Evolutionary conservation across 768 basidiomycete species (phyloP).

Genomic region (Tricholoma bakamatsutake): DNA sequence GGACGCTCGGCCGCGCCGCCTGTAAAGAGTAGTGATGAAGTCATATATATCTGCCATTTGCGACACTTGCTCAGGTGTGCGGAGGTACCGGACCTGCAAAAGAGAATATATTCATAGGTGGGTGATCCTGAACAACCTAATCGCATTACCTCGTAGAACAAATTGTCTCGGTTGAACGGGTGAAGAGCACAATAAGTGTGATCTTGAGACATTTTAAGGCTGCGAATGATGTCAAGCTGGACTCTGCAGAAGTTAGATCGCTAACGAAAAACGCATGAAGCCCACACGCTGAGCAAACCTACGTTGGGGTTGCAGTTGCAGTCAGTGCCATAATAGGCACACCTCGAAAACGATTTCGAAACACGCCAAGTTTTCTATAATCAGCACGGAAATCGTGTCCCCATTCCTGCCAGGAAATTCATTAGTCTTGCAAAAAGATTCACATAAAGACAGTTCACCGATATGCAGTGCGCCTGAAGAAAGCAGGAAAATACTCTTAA

Average conservation of each 20-base stretch:
- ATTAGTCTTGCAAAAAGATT: neutral
- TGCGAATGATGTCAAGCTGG: conserved; percentile 65
- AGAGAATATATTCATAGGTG: neutral
- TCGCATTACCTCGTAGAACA: conserved; percentile 70
- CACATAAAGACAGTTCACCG: conserved; percentile 35
- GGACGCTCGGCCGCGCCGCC: conserved; percentile 50
- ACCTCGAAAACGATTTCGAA: conserved; percentile 57
- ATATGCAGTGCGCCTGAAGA: conserved; percentile 74
- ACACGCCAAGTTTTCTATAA: conserved; percentile 65
- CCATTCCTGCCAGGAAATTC: conserved; percentile 57
- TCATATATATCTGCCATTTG: conserved; percentile 63
- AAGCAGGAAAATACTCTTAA: conserved; percentile 1
- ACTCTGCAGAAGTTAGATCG: conserved; percentile 40
- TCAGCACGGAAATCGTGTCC: conserved; percentile 76
- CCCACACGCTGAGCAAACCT: conserved; percentile 15
- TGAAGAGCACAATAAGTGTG: conserved; percentile 61
- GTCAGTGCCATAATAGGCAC: conserved; percentile 88
- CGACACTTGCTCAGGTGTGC: conserved; percentile 40
- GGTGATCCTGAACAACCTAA: neutral
- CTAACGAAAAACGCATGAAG: neutral
- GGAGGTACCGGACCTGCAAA: conserved; percentile 58
- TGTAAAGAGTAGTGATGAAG: conserved; percentile 60
- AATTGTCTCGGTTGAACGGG: conserved; percentile 75
- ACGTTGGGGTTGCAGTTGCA: conserved; percentile 74
- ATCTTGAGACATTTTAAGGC: conserved; percentile 51